Percentiles rank a stretch among this genome's conserved stretches.
Conservation (phyloP, 352 stramenopile species). For the Phytopythium cucurbitacearum region DNA sequence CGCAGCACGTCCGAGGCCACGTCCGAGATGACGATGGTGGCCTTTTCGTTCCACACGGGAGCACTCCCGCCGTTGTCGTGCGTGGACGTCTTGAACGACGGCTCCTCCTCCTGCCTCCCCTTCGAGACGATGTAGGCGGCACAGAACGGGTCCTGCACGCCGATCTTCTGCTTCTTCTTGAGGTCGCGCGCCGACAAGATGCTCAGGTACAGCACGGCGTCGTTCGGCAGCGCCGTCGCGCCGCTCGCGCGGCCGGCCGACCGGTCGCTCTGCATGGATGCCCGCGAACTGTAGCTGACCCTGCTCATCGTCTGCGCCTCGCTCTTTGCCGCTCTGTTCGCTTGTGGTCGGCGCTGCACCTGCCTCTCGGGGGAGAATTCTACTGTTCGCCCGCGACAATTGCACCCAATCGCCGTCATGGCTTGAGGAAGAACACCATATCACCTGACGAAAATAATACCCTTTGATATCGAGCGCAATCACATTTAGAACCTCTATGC, state of each 20-base stretch:
- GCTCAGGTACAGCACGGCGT: constrained; percentile 68
- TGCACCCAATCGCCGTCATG: background rate
- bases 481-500: too few relatives aligned
- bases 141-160: constrained; percentile 75
- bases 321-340: background rate
- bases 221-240: constrained; percentile 46
- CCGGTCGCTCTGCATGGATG: constrained; percentile 22
- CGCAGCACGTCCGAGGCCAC: constrained; percentile 63
- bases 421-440: background rate
- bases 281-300: constrained; percentile 14
- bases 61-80: constrained; percentile 62
- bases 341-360: background rate
- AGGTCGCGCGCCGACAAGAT: constrained; percentile 58
- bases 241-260: constrained; percentile 23
- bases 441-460: background rate
- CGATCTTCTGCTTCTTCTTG: constrained; percentile 64
- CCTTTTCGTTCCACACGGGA: constrained; percentile 75
- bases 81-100: constrained; percentile 65
- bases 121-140: constrained; percentile 51
- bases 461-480: background rate
- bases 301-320: background rate
- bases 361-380: too few relatives aligned
- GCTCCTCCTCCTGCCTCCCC: constrained; percentile 43
- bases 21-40: constrained; percentile 62
- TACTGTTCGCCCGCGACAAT: too few relatives aligned